Percentiles rank a stretch among this genome's conserved stretches.
phyloP scores from a whole-genome alignment of 305 asterid species.

The Solanum hybrid region DNA sequence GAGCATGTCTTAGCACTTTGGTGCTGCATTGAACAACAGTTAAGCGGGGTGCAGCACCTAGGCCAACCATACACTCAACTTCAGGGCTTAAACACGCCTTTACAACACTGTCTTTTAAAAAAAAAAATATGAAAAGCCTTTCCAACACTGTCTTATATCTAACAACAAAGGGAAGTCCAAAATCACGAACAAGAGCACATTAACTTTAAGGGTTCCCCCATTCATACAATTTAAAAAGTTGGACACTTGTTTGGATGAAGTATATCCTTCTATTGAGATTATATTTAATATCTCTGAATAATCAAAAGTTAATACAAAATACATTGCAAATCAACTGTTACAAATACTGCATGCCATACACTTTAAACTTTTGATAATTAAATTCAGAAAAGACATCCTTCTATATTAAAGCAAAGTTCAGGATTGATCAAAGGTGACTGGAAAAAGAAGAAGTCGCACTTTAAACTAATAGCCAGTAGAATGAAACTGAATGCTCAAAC shows the following conservation, averaged over 20 bases:
- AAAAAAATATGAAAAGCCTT: not conserved
- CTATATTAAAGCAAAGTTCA: not conserved
- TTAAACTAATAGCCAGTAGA: too few species aligned
- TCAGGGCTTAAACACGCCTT: too few species aligned
- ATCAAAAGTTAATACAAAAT: not conserved
- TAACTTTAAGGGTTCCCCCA: not conserved
- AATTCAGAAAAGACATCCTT: not conserved
- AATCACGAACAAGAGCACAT: not conserved
- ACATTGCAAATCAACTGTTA: not conserved
- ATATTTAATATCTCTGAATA: not conserved
- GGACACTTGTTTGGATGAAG: not conserved
- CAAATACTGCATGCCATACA: not conserved
- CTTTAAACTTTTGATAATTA: not conserved
- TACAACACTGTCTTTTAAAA: too few species aligned
- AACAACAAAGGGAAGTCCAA: not conserved
- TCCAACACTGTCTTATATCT: not conserved
- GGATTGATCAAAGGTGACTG: not conserved
- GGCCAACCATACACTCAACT: too few species aligned
- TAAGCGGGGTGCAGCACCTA: too few species aligned
- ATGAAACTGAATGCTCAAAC: too few species aligned
- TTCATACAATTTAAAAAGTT: not conserved
- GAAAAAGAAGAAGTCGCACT: not conserved
- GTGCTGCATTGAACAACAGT: too few species aligned
- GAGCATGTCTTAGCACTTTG: too few species aligned
- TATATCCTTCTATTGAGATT: not conserved